Conservation (phyloP, 257 asterid genomes). For the Petunia secreta region DNA sequence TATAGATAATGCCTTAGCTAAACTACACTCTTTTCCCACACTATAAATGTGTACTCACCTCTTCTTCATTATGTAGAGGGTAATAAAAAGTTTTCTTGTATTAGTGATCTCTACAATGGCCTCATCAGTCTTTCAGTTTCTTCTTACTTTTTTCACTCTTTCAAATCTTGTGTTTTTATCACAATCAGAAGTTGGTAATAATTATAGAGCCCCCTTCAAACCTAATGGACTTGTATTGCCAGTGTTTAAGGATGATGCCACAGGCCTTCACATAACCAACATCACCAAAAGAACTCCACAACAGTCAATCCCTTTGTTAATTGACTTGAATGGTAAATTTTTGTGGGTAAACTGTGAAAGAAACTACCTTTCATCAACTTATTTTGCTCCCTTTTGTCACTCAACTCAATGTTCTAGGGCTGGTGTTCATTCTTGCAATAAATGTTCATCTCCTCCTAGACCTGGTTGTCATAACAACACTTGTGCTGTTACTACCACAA, state of each 20-base stretch:
- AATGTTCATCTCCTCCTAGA: slow-evolving; percentile 29
- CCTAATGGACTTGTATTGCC: slow-evolving; percentile 40
- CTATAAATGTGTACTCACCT: not conserved
- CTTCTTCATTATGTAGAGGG: not conserved
- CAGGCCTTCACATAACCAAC: slow-evolving; percentile 39
- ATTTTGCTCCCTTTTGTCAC: slow-evolving; percentile 53
- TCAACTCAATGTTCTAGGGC: slow-evolving; percentile 48
- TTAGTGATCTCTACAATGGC: slow-evolving; percentile 26
- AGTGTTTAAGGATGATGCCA: slow-evolving; percentile 40
- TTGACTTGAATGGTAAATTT: slow-evolving; percentile 52
- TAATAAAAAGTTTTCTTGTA: not conserved
- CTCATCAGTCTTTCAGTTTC: not conserved
- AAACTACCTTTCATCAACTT: slow-evolving; percentile 48
- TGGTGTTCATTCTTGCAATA: slow-evolving; percentile 47
- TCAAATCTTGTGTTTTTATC: slow-evolving; percentile 14
- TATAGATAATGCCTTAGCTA: not conserved
- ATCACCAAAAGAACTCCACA: slow-evolving; percentile 48
- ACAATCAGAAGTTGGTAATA: not conserved
- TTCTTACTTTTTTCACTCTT: slow-evolving; percentile 1
- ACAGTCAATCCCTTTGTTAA: slow-evolving; percentile 36
- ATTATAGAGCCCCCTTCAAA: slow-evolving; percentile 29
- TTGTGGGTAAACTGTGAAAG: slow-evolving; percentile 46
- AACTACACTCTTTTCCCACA: not conserved
- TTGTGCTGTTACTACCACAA: slow-evolving; percentile 46
- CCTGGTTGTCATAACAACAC: slow-evolving; percentile 68